Percentiles rank a stretch among this genome's conserved stretches.
phyloP scores from a whole-genome alignment of 176 grass and related monocot species.

The Eragrostis curvula region DNA sequence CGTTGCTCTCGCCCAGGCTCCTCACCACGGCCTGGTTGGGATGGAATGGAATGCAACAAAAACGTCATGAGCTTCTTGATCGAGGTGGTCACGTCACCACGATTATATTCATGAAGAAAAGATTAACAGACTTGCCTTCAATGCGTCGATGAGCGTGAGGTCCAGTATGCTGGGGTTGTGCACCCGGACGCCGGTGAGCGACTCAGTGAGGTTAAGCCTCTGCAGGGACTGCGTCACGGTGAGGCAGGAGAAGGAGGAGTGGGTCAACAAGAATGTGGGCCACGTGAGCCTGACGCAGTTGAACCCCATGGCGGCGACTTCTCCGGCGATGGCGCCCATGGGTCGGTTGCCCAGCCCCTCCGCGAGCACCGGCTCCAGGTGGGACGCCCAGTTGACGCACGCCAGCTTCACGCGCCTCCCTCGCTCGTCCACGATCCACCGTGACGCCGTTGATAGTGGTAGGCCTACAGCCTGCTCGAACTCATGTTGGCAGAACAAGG shows the following conservation, averaged over 20 bases:
- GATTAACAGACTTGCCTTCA: slow-evolving; percentile 46
- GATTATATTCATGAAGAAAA: no score
- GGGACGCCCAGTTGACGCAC: slow-evolving; percentile 93
- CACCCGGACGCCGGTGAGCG: slow-evolving; percentile 48
- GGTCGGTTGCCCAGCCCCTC: slow-evolving; percentile 72
- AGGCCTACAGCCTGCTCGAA: background rate
- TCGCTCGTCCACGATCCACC: slow-evolving; percentile 63
- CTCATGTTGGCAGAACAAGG: background rate
- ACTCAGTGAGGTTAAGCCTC: slow-evolving; percentile 57
- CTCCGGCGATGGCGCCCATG: slow-evolving; percentile 54
- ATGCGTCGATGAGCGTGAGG: slow-evolving; percentile 76
- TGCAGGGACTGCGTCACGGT: slow-evolving; percentile 67
- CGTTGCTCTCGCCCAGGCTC: slow-evolving; percentile 60
- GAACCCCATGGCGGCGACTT: slow-evolving; percentile 29
- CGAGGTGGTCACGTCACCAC: no score
- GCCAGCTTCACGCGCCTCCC: slow-evolving; percentile 77
- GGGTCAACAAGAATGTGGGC: slow-evolving; percentile 72
- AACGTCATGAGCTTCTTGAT: no score
- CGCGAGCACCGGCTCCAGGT: slow-evolving; percentile 75
- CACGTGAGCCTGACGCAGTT: slow-evolving; percentile 63
- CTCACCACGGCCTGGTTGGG: slow-evolving; percentile 60
- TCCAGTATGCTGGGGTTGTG: slow-evolving; percentile 70
- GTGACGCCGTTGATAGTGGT: no score
- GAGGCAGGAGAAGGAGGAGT: slow-evolving; percentile 56
- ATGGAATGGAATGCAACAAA: background rate